Conservation (phyloP, 1,284 basidiomycete genomes). For the Amylostereum areolatum region DNA sequence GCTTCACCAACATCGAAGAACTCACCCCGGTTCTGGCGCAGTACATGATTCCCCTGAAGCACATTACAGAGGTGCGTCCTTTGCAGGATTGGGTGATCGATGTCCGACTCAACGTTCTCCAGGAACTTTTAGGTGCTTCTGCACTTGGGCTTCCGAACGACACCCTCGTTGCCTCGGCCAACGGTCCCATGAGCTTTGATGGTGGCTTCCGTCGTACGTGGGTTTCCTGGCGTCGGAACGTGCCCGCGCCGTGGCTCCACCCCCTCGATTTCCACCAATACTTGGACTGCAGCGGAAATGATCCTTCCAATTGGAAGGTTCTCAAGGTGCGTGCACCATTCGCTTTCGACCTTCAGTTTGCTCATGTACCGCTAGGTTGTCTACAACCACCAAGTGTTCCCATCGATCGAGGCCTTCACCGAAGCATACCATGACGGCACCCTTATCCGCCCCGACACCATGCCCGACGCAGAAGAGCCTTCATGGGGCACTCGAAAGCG, state of each 20-base stretch:
- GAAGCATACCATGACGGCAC: conserved; percentile 49
- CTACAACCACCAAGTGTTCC: conserved; percentile 54
- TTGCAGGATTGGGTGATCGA: no score
- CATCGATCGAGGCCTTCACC: conserved; percentile 39
- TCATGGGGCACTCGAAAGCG: conserved; percentile 47
- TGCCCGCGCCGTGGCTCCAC: conserved; percentile 46
- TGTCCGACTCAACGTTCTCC: background rate
- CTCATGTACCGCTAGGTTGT: conserved; percentile 32
- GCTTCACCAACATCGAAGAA: conserved; percentile 30
- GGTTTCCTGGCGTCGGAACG: conserved; percentile 43
- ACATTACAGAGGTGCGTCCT: conserved; percentile 32
- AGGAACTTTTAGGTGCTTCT: conserved; percentile 41
- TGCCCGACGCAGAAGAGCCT: conserved; percentile 23
- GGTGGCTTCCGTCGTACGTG: conserved; percentile 52
- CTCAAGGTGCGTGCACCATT: conserved; percentile 31
- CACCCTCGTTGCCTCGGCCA: conserved; percentile 37
- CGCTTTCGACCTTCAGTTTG: background rate
- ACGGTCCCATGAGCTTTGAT: conserved; percentile 52
- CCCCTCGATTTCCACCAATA: conserved; percentile 53
- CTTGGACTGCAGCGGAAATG: conserved; percentile 52
- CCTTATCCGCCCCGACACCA: conserved; percentile 33
- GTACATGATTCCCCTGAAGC: conserved; percentile 27
- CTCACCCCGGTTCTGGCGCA: conserved; percentile 26
- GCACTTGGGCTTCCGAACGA: conserved; percentile 34
- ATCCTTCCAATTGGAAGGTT: conserved; percentile 43